A percentile compares a stretch with the other conserved stretches of the same genome.
Evolutionary conservation across 1,284 basidiomycete species (phyloP).

Genomic region (Xerocomus nothofagi): DNA sequence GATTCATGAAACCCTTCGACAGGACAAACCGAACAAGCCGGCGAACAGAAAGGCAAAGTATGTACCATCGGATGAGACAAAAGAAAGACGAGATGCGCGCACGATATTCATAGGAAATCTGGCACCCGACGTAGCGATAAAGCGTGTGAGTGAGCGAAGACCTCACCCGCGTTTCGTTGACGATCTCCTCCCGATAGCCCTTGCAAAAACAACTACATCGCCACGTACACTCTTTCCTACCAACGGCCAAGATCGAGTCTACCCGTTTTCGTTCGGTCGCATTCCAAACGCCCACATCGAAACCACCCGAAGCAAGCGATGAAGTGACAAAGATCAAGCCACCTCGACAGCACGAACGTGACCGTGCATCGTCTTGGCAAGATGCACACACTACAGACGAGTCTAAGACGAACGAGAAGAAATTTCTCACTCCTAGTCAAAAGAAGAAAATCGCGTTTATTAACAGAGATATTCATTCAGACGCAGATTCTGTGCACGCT

Average conservation of each 20-base stretch:
- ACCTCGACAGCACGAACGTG: slow-evolving; percentile 52
- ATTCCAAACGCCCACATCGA: slow-evolving; percentile 77
- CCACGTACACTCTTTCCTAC: slow-evolving; percentile 69
- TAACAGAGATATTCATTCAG: slow-evolving; percentile 82
- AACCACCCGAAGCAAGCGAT: slow-evolving; percentile 48
- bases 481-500: slow-evolving; percentile 72
- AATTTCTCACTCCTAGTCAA: slow-evolving; percentile 77
- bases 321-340: slow-evolving; percentile 35
- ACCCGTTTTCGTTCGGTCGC: slow-evolving; percentile 89
- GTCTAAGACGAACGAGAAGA: slow-evolving; percentile 53
- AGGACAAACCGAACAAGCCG: slow-evolving; percentile 9
- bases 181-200: slow-evolving; percentile 39
- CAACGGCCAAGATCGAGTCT: slow-evolving; percentile 80
- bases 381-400: slow-evolving; percentile 46
- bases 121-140: slow-evolving; percentile 72
- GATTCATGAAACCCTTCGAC: slow-evolving; percentile 40
- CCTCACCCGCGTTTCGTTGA: slow-evolving; percentile 2
- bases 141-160: slow-evolving; percentile 53
- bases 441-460: slow-evolving; percentile 97
- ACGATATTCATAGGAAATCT: slow-evolving; percentile 96
- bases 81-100: slow-evolving; percentile 70
- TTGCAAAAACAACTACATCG: slow-evolving; percentile 66
- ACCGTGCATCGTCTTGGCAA: slow-evolving; percentile 71
- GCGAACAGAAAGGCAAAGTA: slow-evolving; percentile 39
- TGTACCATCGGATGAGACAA: slow-evolving; percentile 66